phyloP scores from a whole-genome alignment of 129 eudicot genomes.

The Flaveria robusta region DNA sequence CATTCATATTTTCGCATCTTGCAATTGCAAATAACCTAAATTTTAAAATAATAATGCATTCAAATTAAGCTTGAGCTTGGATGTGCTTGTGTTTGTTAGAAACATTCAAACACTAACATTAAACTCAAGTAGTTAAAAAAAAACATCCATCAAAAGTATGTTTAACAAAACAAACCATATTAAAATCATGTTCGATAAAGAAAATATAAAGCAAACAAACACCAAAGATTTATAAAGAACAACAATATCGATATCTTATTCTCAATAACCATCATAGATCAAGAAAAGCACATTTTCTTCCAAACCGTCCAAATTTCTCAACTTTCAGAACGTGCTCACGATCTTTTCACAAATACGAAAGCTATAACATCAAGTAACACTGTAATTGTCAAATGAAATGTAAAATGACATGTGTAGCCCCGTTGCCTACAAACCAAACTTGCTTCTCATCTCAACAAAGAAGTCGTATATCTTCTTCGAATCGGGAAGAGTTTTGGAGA shows the following conservation, averaged over 20 bases:
- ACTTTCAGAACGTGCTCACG: not conserved
- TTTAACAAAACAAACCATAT: not conserved
- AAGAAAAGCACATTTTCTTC: not conserved
- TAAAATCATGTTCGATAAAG: not conserved
- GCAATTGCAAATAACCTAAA: not conserved
- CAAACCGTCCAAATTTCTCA: not conserved
- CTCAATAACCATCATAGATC: not conserved
- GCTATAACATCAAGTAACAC: not conserved
- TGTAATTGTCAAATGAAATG: not conserved
- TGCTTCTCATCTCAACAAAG: not conserved
- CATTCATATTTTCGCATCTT: not conserved
- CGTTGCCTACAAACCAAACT: conserved; percentile 4
- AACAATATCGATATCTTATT: not conserved
- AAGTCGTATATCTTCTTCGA: conserved; percentile 32
- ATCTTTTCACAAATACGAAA: not conserved
- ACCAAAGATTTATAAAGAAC: not conserved
- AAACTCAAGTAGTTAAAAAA: not conserved
- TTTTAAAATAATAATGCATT: not conserved
- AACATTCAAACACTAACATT: not conserved
- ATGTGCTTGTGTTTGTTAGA: not conserved
- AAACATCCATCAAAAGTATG: not conserved
- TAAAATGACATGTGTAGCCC: not conserved
- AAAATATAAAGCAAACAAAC: not conserved
- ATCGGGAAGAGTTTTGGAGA: conserved; percentile 33
- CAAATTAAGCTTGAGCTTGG: no score